These are phyloP conservation scores for cucumber (Cucumis sativus) DNA, from an alignment of 306 rosid genomes.

Conservation along the genomic window Cucumber_9930_V3 NC_026659.2:15158001-15158500, in stretches of 20 bases:
- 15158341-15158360: too few relatives aligned
- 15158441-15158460: too few relatives aligned
- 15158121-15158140: slow-evolving; percentile 24
- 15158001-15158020: slow-evolving; percentile 60
- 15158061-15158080: slow-evolving; percentile 52
- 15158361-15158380: too few relatives aligned
- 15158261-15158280: slow-evolving; percentile 42
- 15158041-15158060: slow-evolving; percentile 70
- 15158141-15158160: slow-evolving; percentile 41
- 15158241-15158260: slow-evolving; percentile 42
- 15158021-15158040: slow-evolving; percentile 41
- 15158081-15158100: slow-evolving; percentile 83
- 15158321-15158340: too few relatives aligned
- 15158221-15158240: slow-evolving; percentile 53
- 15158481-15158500: too few relatives aligned
- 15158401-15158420: too few relatives aligned
- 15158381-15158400: too few relatives aligned
- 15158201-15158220: slow-evolving; percentile 51
- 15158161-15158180: slow-evolving; percentile 34
- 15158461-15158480: too few relatives aligned
- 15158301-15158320: background rate
- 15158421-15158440: too few relatives aligned
- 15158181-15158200: slow-evolving; percentile 59
- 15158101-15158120: slow-evolving; percentile 34
- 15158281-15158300: slow-evolving; percentile 13